Conservation (phyloP, 805 yeast species). For the Yarrowia sp. region DNA sequence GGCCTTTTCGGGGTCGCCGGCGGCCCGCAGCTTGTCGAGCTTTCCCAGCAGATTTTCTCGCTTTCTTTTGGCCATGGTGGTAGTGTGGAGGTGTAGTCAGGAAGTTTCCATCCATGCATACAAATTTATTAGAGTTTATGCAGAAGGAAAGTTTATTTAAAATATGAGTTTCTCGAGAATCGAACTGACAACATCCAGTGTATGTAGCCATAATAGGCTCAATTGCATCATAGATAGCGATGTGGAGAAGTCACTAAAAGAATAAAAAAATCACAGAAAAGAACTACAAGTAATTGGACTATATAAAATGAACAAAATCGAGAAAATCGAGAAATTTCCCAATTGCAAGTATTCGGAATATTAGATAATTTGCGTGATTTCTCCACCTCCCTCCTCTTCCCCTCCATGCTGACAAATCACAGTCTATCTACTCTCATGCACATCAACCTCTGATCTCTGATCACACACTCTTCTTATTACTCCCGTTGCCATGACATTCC, state of each 20-base stretch:
- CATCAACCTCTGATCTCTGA: too few relatives aligned
- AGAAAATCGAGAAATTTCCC: too few relatives aligned
- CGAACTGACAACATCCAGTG: neutral
- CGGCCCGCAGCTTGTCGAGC: slow-evolving; percentile 27
- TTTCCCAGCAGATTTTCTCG: slow-evolving; percentile 24
- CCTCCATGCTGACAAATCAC: slow-evolving; percentile 7
- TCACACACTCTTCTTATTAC: neutral
- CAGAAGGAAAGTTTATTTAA: neutral
- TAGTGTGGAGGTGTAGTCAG: neutral
- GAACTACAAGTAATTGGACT: too few relatives aligned
- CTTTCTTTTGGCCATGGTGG: slow-evolving; percentile 27
- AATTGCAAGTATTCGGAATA: neutral
- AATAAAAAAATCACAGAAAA: neutral
- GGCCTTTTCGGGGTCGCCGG: slow-evolving; percentile 34
- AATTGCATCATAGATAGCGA: slow-evolving; percentile 10
- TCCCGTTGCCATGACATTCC: slow-evolving; percentile 18
- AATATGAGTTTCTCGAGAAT: neutral
- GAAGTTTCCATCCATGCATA: slow-evolving; percentile 3
- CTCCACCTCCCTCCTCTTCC: too few relatives aligned
- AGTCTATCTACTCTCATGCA: neutral
- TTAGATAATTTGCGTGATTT: neutral
- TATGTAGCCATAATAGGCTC: slow-evolving; percentile 9
- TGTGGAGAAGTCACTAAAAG: neutral
- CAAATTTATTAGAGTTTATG: slow-evolving; percentile 28
- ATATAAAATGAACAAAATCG: too few relatives aligned